Base-by-base conservation (phyloP, 2,329 filamentous ascomycete genomes). In the Botrytis squamosa region DNA sequence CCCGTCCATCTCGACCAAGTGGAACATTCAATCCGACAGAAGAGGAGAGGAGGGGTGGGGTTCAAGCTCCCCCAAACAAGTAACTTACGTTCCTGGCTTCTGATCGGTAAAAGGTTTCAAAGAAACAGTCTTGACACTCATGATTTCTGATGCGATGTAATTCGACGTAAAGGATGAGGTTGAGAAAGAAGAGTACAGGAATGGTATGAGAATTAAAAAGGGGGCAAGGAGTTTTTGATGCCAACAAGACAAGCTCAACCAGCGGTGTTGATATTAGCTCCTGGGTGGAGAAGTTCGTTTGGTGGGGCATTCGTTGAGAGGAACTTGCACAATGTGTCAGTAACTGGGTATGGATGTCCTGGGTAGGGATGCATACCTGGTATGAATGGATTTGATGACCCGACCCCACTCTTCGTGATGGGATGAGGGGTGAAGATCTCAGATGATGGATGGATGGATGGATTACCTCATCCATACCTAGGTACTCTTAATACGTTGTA, bases 81-180 rank as follows among this genome's bases (percentile, higher is more conserved):
- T 79, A 94, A 94, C 95, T 85, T 90, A 98, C 95, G 95, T 98
- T 89, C 95, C 95, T 77, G 95, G 94, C 89, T 99, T 99, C 89
- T 99, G 96, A 88, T 98, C 96, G 77, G 92, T 88, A 85, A 96
- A 98, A 75, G 95, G 90, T 83, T 90, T 90, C 84, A 97, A 90
- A 79, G 92, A 89, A 81, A 98, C 93, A 72, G 92, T 93, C 84
- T 93, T 88, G 84, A 91, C 85, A 82, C 86, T 89, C 94, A 97
- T 96, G 81, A 77, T 88, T 82, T 77, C 75, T 73, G 70, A n/a
- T 55, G 2, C 18, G 52, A 57, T 18, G 5, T 44, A 18, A 6
- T 44, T 18, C 6, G 42, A 29, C 1, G 0, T 5, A 6, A 29
- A 20, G 25, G 8, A 52, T n/a, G 25, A 52, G 22, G 6, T 14